Evolutionary conservation across 2,329 filamentous ascomycete genomes (phyloP).

Genomic region (Stenocarpella maydis): DNA sequence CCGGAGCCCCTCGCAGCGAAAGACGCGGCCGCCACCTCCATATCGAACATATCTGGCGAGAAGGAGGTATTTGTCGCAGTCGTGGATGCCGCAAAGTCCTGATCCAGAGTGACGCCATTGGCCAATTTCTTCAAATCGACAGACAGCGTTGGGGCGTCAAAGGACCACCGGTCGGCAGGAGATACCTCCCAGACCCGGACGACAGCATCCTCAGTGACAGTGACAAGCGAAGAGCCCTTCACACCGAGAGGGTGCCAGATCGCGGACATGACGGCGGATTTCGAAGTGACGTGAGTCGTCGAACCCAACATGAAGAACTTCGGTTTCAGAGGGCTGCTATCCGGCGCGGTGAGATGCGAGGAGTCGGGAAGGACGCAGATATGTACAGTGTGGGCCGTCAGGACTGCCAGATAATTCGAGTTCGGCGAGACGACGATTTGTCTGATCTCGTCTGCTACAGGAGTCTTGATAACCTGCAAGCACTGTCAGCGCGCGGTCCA

Average conservation of each 20-base stretch:
- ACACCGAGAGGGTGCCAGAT: constrained; percentile 94
- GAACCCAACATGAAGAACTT: constrained; percentile 93
- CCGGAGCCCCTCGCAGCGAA: constrained; percentile 75
- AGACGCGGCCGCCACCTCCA: constrained; percentile 90
- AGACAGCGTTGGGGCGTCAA: constrained; percentile 82
- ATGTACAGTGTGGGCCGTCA: constrained; percentile 88
- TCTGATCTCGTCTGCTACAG: constrained; percentile 82
- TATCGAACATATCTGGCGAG: constrained; percentile 88
- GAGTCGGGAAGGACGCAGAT: constrained; percentile 86
- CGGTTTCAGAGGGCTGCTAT: constrained; percentile 74
- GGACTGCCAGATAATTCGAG: constrained; percentile 81
- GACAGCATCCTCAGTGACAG: constrained; percentile 86
- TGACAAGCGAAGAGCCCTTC: constrained; percentile 82
- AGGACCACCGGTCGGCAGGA: constrained; percentile 83
- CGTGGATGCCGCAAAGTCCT: constrained; percentile 82
- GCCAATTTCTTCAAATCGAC: constrained; percentile 90
- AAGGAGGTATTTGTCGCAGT: constrained; percentile 81
- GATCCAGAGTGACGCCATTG: constrained; percentile 81
- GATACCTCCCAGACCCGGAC: constrained; percentile 93
- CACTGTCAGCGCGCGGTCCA: constrained; percentile 18
- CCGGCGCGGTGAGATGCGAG: constrained; percentile 75
- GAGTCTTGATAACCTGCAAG: constrained; percentile 74
- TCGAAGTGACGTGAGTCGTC: constrained; percentile 88
- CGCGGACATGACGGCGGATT: constrained; percentile 80
- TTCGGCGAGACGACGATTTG: constrained; percentile 87